Evolutionary conservation across 805 yeast species (phyloP), one percentile per base, ranked within the genome.

Genomic region (Dipodascus geniculatus): DNA sequence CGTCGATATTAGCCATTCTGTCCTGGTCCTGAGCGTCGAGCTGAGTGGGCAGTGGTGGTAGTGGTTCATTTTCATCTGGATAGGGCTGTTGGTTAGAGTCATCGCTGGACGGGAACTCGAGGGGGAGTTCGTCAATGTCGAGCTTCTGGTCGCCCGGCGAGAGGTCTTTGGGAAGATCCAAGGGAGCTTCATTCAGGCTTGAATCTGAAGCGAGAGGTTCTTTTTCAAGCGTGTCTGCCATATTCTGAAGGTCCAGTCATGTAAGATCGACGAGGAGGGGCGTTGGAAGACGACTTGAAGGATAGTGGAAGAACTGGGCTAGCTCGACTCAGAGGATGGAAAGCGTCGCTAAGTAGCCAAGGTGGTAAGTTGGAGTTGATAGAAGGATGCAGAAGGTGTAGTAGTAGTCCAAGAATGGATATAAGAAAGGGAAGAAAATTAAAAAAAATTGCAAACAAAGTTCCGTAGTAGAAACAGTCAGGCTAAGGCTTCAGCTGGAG

Each of bases 211-310:
- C n/a, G n/a, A n/a, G n/a, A n/a, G n/a, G n/a, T n/a, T n/a, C n/a
- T n/a, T 6, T 28, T n/a, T 51, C 61, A n/a, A 63, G 42, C 16
- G 51, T 48, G 17, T 24, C 50, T 3, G 55, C 33, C 33, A 28
- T 28, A 28, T 28, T 28, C 11, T n/a, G n/a, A n/a, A n/a, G n/a
- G n/a, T n/a, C n/a, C n/a, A n/a, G n/a, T n/a, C n/a, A n/a, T n/a
- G n/a, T n/a, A n/a, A 28, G 11, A 28, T 11, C 11, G 33, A 28
- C 11, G 33, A 28, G 33, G 11, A 28, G 33, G 33, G 33, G 33
- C 33, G 6, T 11, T 28, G n/a, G n/a, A n/a, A n/a, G n/a, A n/a
- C n/a, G n/a, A n/a, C n/a, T n/a, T n/a, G n/a, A n/a, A n/a, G n/a
- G n/a, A n/a, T n/a, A n/a, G n/a, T n/a, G n/a, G n/a, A n/a, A n/a